Evolutionary conservation across 108 stramenopile species (phyloP), one percentile per base, ranked within the genome.

Genomic region (Pseudonitzschia pungens): DNA sequence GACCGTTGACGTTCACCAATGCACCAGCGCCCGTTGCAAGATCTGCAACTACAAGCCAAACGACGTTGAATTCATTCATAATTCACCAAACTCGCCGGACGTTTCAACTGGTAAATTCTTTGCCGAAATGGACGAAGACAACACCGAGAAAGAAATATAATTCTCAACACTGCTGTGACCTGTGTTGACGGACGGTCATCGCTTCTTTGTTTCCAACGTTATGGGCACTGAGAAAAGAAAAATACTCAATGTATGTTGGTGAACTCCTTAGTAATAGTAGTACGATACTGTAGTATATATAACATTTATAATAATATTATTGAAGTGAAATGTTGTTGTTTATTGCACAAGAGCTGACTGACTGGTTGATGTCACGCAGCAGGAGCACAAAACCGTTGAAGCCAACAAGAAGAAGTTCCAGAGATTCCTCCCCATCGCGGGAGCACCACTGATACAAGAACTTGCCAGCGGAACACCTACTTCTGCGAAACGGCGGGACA

Each of bases 1-100:
- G 10, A 67, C 64, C 3, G 74, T 79, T 27, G 77, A 85, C 48
- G 84, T 85, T 20, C 84, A 85, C 56, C 60, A 76, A 44, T 85
- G 84, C 42, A 74, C 64, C 18, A 79, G 77, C 69, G 64, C 84
- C 15, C 72, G 71, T 21, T 85, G 84, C 60, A 70, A 50, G 32
- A 68, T 74, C 31, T 81, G 80, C 60, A 63, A 68, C 27, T 77
- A 77, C 76, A 77, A 65, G 6, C 76, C 76, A 15, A 58, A 31
- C 43, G 77, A 78, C 2, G 72, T 73, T 0, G 44, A 62, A 10
- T 62, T 62, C 20, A 33, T 62, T 62, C 54, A 55, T 20, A 55
- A 55, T 10, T 55, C 54, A 55, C 54, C 54, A 2, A 2, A 22
- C 24, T 20, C 54, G 22, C 54, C 54, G 4, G 54, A 55, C 20